Evolutionary conservation across 352 stramenopile genomes (phyloP), one percentile per base, ranked within the genome.

Genomic region (Pythium coloratum): DNA sequence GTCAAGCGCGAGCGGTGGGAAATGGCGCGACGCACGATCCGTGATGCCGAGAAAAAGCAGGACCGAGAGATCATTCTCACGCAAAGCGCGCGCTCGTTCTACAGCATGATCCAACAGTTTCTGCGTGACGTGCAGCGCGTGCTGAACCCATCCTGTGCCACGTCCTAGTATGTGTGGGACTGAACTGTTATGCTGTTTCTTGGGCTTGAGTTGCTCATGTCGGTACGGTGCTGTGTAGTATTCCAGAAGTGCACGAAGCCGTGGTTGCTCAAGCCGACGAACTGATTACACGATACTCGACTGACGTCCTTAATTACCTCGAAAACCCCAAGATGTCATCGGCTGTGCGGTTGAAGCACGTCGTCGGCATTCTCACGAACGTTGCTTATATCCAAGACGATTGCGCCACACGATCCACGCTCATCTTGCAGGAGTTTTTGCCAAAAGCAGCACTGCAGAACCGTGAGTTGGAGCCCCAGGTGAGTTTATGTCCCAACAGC

Each of bases 1-100:
- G 80, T 95, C 55, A 93, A 92, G 47, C 83, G 86, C 2, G 86
- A 95, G 67, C 82, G 86, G 49, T 95, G 86, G 86, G 86, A 93
- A 58, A 88, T 92, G 78, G 75, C 74, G 18, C 76, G 75, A 28
- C 75, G 84, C 6, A 90, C 75, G 59, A 91, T 95, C 54, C 83
- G 86, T 9, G 84, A 92, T 40, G 80, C 82, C 0, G 81, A 91
- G 16, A 88, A 78, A 54, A 89, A 82, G 51, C 51, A 76, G 44
- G 84, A 95, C 49, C 68, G 73, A 28, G 86, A 93, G 66, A 90
- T 95, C 64, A 79, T 88, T n/a, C 70, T 95, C 59, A 92, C 81
- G 7, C 84, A 95, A 54, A 95, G 86, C 59, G 84, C 83, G 20
- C 72, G 84, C 2, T 86, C 75, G 1, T 91, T 93, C 62, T 93